A percentile compares a stretch with the other conserved stretches of the same genome.
Conservation (phyloP, 495 filamentous ascomycete genomes). For the Neurospora discreta region DNA sequence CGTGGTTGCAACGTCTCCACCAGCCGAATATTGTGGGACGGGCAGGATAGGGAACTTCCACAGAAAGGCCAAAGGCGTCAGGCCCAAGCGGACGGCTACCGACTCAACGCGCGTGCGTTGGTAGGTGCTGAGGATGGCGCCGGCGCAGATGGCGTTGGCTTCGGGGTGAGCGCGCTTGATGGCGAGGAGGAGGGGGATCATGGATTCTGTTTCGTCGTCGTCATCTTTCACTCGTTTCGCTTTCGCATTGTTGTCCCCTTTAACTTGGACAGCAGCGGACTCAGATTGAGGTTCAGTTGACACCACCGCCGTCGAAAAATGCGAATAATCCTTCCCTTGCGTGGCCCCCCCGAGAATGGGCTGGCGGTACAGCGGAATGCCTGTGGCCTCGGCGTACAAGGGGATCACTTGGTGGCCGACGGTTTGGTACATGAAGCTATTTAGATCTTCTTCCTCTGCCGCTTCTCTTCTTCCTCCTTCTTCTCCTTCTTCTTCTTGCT, state of each 20-base stretch:
- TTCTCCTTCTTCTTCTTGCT: slow-evolving; percentile 36
- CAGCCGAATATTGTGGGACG: background rate
- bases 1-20: background rate
- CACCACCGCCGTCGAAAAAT: slow-evolving; percentile 3
- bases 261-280: background rate
- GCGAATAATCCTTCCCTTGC: slow-evolving; percentile 51
- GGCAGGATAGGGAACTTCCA: slow-evolving; percentile 84
- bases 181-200: slow-evolving; percentile 58
- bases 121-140: slow-evolving; percentile 89
- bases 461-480: too few relatives aligned
- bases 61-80: slow-evolving; percentile 72
- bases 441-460: slow-evolving; percentile 67
- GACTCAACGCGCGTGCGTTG: slow-evolving; percentile 91
- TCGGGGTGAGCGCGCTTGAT: slow-evolving; percentile 56
- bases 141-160: slow-evolving; percentile 75
- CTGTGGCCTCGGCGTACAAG: slow-evolving; percentile 66
- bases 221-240: background rate
- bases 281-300: background rate
- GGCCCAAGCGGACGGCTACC: slow-evolving; percentile 63
- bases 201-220: slow-evolving; percentile 88
- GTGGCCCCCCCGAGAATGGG: slow-evolving; percentile 58
- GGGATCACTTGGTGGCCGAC: slow-evolving; percentile 83
- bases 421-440: slow-evolving; percentile 99
- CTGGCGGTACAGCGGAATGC: slow-evolving; percentile 67
- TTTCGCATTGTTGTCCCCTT: background rate